phyloP scores from a whole-genome alignment of 495 filamentous ascomycete species.

The Lentithecium fluviatile region DNA sequence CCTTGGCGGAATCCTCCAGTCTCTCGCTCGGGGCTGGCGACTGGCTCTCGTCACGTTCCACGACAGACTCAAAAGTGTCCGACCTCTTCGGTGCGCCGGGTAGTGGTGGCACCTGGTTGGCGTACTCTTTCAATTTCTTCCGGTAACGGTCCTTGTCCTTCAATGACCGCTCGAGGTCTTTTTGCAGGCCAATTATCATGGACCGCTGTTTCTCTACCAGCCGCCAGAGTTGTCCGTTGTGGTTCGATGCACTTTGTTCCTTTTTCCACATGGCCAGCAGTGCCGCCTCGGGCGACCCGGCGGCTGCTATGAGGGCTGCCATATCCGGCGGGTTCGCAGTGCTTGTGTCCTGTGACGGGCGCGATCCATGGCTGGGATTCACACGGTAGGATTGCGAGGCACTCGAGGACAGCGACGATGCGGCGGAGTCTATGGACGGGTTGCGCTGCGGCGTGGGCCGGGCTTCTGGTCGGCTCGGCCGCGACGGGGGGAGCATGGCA shows the following conservation, averaged over 20 bases:
- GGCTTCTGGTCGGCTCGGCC: constrained; percentile 33
- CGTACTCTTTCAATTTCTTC: constrained; percentile 80
- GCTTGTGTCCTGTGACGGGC: constrained; percentile 49
- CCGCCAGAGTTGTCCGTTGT: constrained; percentile 92
- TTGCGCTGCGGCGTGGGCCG: constrained; percentile 65
- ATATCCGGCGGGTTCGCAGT: constrained; percentile 40
- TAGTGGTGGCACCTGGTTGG: constrained; percentile 52
- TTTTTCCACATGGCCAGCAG: constrained; percentile 87
- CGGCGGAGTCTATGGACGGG: constrained; percentile 91
- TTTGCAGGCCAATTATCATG: constrained; percentile 90
- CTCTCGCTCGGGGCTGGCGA: constrained; percentile 36
- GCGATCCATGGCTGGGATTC: constrained; percentile 59
- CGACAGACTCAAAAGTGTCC: constrained; percentile 29
- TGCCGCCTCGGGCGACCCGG: constrained; percentile 85
- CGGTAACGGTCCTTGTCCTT: constrained; percentile 95
- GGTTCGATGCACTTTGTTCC: constrained; percentile 80
- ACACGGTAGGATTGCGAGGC: constrained; percentile 55
- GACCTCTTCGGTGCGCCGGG: constrained; percentile 41
- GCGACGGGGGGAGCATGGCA: constrained; percentile 35
- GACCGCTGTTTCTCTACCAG: constrained; percentile 94
- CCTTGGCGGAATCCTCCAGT: constrained; percentile 26
- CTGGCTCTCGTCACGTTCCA: constrained; percentile 35
- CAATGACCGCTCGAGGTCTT: constrained; percentile 85
- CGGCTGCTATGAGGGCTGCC: constrained; percentile 54
- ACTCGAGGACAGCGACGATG: constrained; percentile 78